Percentiles rank a stretch among this genome's conserved stretches.
These are phyloP conservation scores for Gracilaria gracilis DNA, from an alignment of 23 red algal genomes.

Conservation along the genomic window DNA sequence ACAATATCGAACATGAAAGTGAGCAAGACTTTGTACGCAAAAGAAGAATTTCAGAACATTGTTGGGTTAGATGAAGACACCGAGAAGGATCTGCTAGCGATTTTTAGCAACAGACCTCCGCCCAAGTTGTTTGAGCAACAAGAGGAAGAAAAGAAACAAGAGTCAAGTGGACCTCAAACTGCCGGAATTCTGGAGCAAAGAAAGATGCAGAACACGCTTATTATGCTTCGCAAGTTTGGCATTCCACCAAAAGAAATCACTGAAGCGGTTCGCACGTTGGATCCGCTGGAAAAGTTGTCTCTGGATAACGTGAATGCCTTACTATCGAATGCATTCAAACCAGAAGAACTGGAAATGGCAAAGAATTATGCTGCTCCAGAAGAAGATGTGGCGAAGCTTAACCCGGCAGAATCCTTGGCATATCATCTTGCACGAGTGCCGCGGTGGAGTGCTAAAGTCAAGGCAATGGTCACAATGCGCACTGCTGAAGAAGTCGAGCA, in stretches of 20 bases:
- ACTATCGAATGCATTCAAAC: constrained; percentile 63
- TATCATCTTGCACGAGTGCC: constrained; percentile 68
- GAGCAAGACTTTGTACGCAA: constrained; percentile 86
- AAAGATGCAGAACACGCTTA: constrained; percentile 85
- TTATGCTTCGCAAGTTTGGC: constrained; percentile 92
- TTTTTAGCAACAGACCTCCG: constrained; percentile 82
- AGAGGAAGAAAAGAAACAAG: constrained; percentile 19
- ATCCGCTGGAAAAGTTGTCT: constrained; percentile 72
- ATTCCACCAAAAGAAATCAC: constrained; percentile 69
- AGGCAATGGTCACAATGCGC: constrained; percentile 80
- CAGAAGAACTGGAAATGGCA: constrained; percentile 91
- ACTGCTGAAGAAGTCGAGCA: constrained; percentile 61
- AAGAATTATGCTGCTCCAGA: constrained; percentile 52
- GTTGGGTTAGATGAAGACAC: constrained; percentile 66
- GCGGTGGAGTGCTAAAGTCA: constrained; percentile 73
- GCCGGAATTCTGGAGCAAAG: constrained; percentile 87
- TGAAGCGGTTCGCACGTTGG: constrained; percentile 77
- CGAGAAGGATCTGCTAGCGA: constrained; percentile 75
- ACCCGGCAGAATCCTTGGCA: constrained; percentile 64
- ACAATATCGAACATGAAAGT: constrained; percentile 80
- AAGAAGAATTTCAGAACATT: constrained; percentile 73
- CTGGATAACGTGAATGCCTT: constrained; percentile 89
- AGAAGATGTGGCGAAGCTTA: constrained; percentile 70
- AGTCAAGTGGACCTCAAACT: neutral
- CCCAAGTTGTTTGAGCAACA: constrained; percentile 19